Percentiles rank a stretch among this genome's conserved stretches.
Conservation (phyloP, 805 yeast genomes). For the Saccharomycopsis sp. region DNA sequence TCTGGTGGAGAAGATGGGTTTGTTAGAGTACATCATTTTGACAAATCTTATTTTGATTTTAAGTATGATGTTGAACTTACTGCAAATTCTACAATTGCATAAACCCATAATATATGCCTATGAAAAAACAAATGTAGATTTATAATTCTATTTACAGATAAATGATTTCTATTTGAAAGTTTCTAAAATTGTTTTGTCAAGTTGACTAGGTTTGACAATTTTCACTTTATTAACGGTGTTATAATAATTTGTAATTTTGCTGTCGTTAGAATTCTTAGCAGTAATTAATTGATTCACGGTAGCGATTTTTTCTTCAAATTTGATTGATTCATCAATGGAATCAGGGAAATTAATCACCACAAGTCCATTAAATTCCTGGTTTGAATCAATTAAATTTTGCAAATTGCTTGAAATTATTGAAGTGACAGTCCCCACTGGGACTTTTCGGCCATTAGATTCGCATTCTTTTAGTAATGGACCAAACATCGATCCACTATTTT, state of each 20-base stretch:
- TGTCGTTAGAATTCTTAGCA: background rate
- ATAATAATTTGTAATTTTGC: slow-evolving; percentile 14
- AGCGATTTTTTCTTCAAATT: slow-evolving; percentile 20
- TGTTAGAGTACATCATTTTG: slow-evolving; percentile 89
- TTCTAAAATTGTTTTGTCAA: background rate
- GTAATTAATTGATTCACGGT: slow-evolving; percentile 12
- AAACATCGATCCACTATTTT: slow-evolving; percentile 8
- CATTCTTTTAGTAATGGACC: slow-evolving; percentile 17
- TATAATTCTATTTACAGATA: background rate
- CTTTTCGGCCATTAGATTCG: background rate
- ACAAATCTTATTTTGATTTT: slow-evolving; percentile 87
- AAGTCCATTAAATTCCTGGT: background rate
- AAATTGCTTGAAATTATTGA: slow-evolving; percentile 6
- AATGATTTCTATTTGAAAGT: background rate
- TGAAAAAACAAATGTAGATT: too few species aligned
- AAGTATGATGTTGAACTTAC: slow-evolving; percentile 87
- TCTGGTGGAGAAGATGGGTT: slow-evolving; percentile 99
- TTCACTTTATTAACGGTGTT: slow-evolving; percentile 17
- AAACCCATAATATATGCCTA: too few species aligned
- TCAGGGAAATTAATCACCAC: slow-evolving; percentile 15
- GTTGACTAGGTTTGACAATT: background rate
- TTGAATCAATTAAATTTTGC: background rate
- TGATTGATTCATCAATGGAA: slow-evolving; percentile 17
- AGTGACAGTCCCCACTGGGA: slow-evolving; percentile 15
- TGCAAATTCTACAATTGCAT: slow-evolving; percentile 37